Base-by-base conservation (phyloP, 176 grass and related monocot genomes). In the Oryza glaberrima region DNA sequence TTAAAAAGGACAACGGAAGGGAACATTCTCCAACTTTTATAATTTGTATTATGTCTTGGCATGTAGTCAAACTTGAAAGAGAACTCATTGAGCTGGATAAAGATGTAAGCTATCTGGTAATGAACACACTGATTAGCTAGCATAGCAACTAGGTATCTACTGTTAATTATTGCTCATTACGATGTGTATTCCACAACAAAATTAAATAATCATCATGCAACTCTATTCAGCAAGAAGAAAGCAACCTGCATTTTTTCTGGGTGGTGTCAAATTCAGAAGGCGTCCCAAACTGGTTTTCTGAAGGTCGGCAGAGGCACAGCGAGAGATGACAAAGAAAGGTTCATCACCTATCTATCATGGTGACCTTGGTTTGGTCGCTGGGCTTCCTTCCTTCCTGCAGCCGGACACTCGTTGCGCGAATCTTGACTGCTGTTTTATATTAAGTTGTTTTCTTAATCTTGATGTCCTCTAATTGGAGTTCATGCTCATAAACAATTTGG, bases 21-120 rank as follows among this genome's bases (percentile, higher is more conserved):
- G 44, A 67, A 77, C 58, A 90, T 85, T 64, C 40, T 36, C 69
- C 12, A 65, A 56, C 81, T 41, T 41, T 5, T 38, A 38, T 0
- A 36, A 5, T 36, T 36, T 36, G 43, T 44, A 44, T 7, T 41
- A 41, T 41, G 40, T 41, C 40, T 8, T 41, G 40, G 40, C 66
- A 7, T 23, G 6, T 70, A 48, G 20, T 79, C 11, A 48, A 11
- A 75, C 32, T 28, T 67, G 54, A 54, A 81, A 81, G 40, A 36
- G 35, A 36, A 36, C 12, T 65, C 65, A 19, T 54, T 5, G 17
- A 86, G 56, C 78, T 85, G 88, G 78, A 77, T 61, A 77, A 56
- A 82, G 65, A 64, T 65, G 73, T 60, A 89, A 47, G 30, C 82
- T 66, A 72, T 72, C 54, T 81, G 66, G 51, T 69, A 75, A 75